Evolutionary conservation across 805 yeast genomes (phyloP), one percentile per base, ranked within the genome.

Genomic region (Metschnikowia amazonensis): DNA sequence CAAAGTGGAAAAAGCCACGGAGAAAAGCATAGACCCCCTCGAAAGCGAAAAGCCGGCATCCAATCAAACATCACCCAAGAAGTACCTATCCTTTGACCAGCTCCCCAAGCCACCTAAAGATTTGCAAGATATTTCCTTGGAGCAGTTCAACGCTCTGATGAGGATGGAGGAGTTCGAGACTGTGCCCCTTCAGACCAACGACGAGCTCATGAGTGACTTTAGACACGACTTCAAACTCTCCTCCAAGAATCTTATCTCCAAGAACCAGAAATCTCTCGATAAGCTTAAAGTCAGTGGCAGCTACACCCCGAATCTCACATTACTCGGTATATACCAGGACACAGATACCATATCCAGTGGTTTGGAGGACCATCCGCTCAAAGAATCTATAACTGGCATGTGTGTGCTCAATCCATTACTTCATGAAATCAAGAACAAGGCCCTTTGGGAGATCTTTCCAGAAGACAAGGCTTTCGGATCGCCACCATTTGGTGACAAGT

Each of bases 391-490:
- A 38, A 67, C 71, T 38, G 74, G 74, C 5, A 65, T 69, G 68
- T 58, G 69, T 29, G 64, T 63, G 29, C 49, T 66, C 42, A 69
- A 68, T 45, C 66, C 67, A 1, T 57, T 58, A 20, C 56, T 70
- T 42, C 60, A 63, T 24, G 65, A 63, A 37, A 60, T 71, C 16
- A 67, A 65, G 43, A 73, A 72, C 48, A 70, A 65, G 27, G 67
- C 63, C 44, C 60, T 72, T 31, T 70, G 75, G 75, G 60, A 66
- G 16, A 39, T 67, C 34, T 57, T 66, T 20, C 75, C 75, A 3
- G 59, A 58, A 32, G 66, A 60, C 18, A 60, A 62, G 45, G 46
- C 60, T 25, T 69, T 63, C 52, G 72, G 69, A 7, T 49, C 53
- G 3, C 67, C 68, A 7, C 74, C 74, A 1, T 68, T 62, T 43